Conservation (phyloP, 352 stramenopile species). For the Phytophthora melonis region DNA sequence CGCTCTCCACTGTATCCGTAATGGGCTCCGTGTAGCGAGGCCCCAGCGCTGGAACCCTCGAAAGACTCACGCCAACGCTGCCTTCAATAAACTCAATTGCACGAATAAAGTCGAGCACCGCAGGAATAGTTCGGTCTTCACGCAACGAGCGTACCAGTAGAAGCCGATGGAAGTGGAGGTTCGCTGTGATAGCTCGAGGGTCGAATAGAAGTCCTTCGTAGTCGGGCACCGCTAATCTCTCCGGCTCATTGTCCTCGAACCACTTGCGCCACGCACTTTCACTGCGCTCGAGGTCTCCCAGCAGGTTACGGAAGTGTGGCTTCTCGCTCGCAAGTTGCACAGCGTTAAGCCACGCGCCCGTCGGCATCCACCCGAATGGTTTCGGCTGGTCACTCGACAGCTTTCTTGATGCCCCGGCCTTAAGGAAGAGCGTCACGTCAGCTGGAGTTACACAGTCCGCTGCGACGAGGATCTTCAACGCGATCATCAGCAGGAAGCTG, state of each 20-base stretch:
- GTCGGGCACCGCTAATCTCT: slow-evolving; percentile 66
- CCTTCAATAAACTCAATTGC: slow-evolving; percentile 71
- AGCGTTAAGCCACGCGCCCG: slow-evolving; percentile 71
- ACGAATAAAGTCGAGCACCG: slow-evolving; percentile 71
- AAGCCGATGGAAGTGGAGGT: slow-evolving; percentile 76
- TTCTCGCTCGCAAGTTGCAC: slow-evolving; percentile 78
- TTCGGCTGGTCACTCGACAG: slow-evolving; percentile 74
- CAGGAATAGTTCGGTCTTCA: slow-evolving; percentile 81
- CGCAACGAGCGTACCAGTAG: slow-evolving; percentile 72
- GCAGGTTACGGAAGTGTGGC: slow-evolving; percentile 66
- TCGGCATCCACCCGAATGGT: slow-evolving; percentile 77
- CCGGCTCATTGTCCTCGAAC: slow-evolving; percentile 86
- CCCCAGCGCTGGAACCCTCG: slow-evolving; percentile 63
- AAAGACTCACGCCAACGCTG: slow-evolving; percentile 34
- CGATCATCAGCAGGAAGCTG: slow-evolving; percentile 77
- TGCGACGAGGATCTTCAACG: slow-evolving; percentile 81
- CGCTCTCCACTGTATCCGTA: slow-evolving; percentile 77
- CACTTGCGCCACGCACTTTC: slow-evolving; percentile 77
- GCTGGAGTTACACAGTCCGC: slow-evolving; percentile 58
- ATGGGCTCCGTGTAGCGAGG: slow-evolving; percentile 69
- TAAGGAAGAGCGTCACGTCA: slow-evolving; percentile 80
- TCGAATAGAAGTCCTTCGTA: slow-evolving; percentile 79
- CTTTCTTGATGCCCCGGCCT: slow-evolving; percentile 73
- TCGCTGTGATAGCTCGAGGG: slow-evolving; percentile 64
- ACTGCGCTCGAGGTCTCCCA: slow-evolving; percentile 73